These are phyloP conservation scores for Nidularia pulvinata DNA, from an alignment of 768 basidiomycete genomes.

Conservation along the genomic window DNA sequence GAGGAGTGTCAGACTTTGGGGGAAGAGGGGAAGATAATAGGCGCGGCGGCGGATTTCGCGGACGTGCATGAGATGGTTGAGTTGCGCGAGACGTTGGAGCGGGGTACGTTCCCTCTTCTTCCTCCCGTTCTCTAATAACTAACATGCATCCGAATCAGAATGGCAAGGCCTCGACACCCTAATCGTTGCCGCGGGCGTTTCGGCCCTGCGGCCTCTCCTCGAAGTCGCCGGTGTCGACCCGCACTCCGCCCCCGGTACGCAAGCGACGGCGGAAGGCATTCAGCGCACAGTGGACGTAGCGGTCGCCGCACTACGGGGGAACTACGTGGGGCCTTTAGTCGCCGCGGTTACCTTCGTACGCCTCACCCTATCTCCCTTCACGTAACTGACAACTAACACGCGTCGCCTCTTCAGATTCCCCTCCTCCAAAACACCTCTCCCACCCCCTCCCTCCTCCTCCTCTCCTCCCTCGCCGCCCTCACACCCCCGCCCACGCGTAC, in stretches of 20 bases:
- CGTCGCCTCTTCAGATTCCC: conserved; percentile 57
- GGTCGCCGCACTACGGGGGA: conserved; percentile 54
- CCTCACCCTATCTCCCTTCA: conserved; percentile 1
- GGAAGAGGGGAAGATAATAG: conserved; percentile 33
- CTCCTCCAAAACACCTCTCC: conserved; percentile 62
- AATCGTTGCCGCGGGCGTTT: conserved; percentile 82
- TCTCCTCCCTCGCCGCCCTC: conserved; percentile 78
- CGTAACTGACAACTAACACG: neutral
- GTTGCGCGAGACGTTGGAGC: conserved; percentile 49
- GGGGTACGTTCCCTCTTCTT: conserved; percentile 38
- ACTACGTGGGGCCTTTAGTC: conserved; percentile 71
- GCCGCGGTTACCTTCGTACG: conserved; percentile 74
- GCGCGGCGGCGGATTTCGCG: conserved; percentile 62
- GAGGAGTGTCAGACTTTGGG: conserved; percentile 48
- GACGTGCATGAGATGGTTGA: conserved; percentile 65
- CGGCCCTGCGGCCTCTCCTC: conserved; percentile 76
- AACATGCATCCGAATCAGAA: conserved; percentile 32
- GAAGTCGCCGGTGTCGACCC: conserved; percentile 60
- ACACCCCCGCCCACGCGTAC: conserved; percentile 87
- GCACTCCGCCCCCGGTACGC: conserved; percentile 21
- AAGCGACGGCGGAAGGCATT: conserved; percentile 55
- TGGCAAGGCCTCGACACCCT: conserved; percentile 87
- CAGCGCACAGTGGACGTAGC: conserved; percentile 58
- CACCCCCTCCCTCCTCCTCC: conserved; percentile 72
- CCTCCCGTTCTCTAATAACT: neutral